Evolutionary conservation across 2,329 filamentous ascomycete species (phyloP), one percentile per base, ranked within the genome.

Genomic region (Fusarium sp.): DNA sequence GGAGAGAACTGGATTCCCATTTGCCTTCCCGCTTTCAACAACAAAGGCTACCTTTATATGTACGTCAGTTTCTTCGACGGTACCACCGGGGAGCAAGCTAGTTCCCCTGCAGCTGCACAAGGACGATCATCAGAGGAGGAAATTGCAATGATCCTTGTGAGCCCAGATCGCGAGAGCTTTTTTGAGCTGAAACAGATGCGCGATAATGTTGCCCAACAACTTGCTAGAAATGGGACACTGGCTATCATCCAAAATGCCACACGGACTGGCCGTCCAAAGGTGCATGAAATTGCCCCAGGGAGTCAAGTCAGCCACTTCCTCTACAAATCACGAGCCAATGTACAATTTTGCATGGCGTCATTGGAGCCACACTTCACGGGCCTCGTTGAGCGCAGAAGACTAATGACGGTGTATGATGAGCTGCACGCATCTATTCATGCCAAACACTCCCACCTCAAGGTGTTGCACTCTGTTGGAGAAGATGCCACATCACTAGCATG

Each of bases 1-100:
- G 96, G 95, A 30, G 96, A 99, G 79, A 97, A 95, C 73, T 99
- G 96, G 96, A 95, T 98, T 47, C 96, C 96, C 0, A 85, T 99
- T 8, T 99, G 96, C 74, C 85, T 99, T 4, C 96, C 96, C 1
- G 95, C 94, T 7, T 99, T 99, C 82, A 99, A 99, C 81, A 98
- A 93, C 78, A 92, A 90, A 51, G 96, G 96, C 25, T 99, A 97
- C 76, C 85, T 99, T 2, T 97, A 99, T 82, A 98, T 99, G 94
- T 99, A 98, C 75, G 96, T 99, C 76, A 97, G 93, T 82, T 99
- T 98, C 78, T 87, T 99, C 65, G 89, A 93, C 71, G 83, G 82
- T 4, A 56, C 84, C 43, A 78, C 83, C 23, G 82, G 81, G 79
- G 63, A 72, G 52, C 68, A 82, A 64, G 71, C 76, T 32, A 76